Base-by-base conservation (phyloP, 768 basidiomycete genomes). In the Russula earlei region DNA sequence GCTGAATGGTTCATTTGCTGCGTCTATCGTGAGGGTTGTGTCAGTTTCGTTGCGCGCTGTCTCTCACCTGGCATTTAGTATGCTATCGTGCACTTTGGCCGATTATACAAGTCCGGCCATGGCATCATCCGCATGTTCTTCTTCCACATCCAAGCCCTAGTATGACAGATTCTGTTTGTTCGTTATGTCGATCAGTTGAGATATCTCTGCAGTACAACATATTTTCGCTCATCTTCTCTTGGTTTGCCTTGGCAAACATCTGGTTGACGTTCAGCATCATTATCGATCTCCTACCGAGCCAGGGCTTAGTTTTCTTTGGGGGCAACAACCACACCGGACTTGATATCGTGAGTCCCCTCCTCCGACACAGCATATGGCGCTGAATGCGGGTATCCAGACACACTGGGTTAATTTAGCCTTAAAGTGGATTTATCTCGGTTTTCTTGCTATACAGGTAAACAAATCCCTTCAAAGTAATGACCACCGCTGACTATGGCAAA, bases 201-300 rank as follows among this genome's bases (percentile, higher is more conserved):
- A 45, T n/a, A 31, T 61, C 29, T 14, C 14, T 52, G 10, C 43
- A 91, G 87, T 94, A 92, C 69, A 93, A 92, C 70, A 64, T 92
- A 49, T 82, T 89, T 67, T 85, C 80, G 29, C 75, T 97, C 56
- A 63, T 93, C 62, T 94, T 97, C 74, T 84, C 87, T 9, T 97
- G 91, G 91, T 95, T 96, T 71, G 84, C 91, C 3, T 70, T 93
- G 56, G 91, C 91, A 61, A 94, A 94, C 67, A 74, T 94, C 42
- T 96, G 91, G 90, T 74, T 96, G 55, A 94, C 89, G n/a, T 95
- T 95, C 77, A 84, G 84, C 58, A 94, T 95, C 71, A 91, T 95
- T 69, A 90, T 95, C 76, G 83, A 92, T 64, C 78, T 96, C 40
- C 76, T 93, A 14, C 87, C 87, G 3, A 54, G 55, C 49, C 74